Base-by-base conservation (phyloP, 108 stramenopile species). In the Hondaea fermentalgiana region DNA sequence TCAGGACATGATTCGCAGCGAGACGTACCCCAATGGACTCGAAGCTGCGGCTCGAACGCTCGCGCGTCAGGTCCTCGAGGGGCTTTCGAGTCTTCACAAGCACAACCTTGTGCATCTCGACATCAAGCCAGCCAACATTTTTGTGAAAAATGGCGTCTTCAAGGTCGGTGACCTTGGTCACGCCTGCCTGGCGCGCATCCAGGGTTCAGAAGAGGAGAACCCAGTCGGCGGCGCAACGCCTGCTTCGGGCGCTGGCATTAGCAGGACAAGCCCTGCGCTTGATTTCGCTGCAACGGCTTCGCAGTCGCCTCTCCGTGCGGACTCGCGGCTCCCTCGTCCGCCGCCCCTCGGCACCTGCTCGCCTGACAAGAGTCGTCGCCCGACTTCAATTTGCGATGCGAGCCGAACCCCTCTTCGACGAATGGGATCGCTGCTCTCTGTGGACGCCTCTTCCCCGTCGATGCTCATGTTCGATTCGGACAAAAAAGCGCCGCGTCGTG, bases 91-190 rank as follows among this genome's bases (percentile, higher is more conserved):
- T 5, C 83, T 92, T n/a, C 92, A 92, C 60, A 49, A 72, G 47
- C 87, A 88, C 53, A 87, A 88, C 55, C 87, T 92, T 4, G 91
- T 92, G 4, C 91, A 92, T 64, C 91, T 92, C 72, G 92, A 92
- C 90, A 91, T 92, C 51, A 92, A 92, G 90, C 92, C 92, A n/a
- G 92, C 88, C 49, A 92, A 92, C 64, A 92, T 92, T 58, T 92
- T 92, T 44, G 83, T 92, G 49, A 92, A 92, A 72, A 83, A 89
- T 43, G 91, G 89, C 16, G 89, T 57, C 57, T 92, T 76, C 87
- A 92, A 92, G 58, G 91, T 92, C 6, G 92, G 92, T 19, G 92
- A 92, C 58, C 91, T 92, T n/a, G 92, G 92, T 19, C 91, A 92
- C 60, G 92, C 89, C 10, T 83, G 76, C 51, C 45, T 83, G 6